Conservation (phyloP, 2,329 filamentous ascomycete genomes). For the Ascocoryne sarcoides region DNA sequence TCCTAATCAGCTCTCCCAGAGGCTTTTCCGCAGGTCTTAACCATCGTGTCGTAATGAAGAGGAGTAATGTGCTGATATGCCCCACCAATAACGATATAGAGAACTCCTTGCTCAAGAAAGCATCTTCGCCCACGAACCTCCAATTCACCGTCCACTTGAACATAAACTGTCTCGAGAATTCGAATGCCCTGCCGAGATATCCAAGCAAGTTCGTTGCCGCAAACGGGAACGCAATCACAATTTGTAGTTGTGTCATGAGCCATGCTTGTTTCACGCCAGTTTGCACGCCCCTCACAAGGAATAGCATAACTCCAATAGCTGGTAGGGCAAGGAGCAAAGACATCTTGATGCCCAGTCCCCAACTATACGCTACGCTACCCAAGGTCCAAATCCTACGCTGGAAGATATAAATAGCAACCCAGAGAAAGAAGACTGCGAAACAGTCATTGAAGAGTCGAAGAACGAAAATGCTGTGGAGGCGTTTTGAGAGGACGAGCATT, state of each 20-base stretch:
- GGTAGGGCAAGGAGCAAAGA: slow-evolving; percentile 75
- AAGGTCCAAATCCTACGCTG: slow-evolving; percentile 67
- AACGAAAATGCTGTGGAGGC: slow-evolving; percentile 87
- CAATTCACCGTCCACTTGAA: slow-evolving; percentile 99
- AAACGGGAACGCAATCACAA: slow-evolving; percentile 61
- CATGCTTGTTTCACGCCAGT: slow-evolving; percentile 58
- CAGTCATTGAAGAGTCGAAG: slow-evolving; percentile 94
- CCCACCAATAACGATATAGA: slow-evolving; percentile 45
- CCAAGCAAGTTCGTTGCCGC: slow-evolving; percentile 52
- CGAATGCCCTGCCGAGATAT: slow-evolving; percentile 78
- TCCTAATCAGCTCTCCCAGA: slow-evolving; percentile 35
- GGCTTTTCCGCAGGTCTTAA: slow-evolving; percentile 45
- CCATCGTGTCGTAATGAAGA: slow-evolving; percentile 53
- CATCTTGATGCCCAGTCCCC: slow-evolving; percentile 92
- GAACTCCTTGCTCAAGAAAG: slow-evolving; percentile 63
- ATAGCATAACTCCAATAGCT: slow-evolving; percentile 66
- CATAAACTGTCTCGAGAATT: slow-evolving; percentile 82
- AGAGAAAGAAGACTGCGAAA: slow-evolving; percentile 77
- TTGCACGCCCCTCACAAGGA: slow-evolving; percentile 61
- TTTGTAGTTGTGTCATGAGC: slow-evolving; percentile 71
- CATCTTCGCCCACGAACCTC: slow-evolving; percentile 81
- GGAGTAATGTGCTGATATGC: slow-evolving; percentile 45
- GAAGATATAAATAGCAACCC: slow-evolving; percentile 68
- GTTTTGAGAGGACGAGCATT: slow-evolving; percentile 79
- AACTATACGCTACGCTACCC: slow-evolving; percentile 64